Percentiles rank a stretch among this genome's conserved stretches.
Evolutionary conservation across 2,329 filamentous ascomycete genomes (phyloP).

Genomic region (Fusarium sp.): DNA sequence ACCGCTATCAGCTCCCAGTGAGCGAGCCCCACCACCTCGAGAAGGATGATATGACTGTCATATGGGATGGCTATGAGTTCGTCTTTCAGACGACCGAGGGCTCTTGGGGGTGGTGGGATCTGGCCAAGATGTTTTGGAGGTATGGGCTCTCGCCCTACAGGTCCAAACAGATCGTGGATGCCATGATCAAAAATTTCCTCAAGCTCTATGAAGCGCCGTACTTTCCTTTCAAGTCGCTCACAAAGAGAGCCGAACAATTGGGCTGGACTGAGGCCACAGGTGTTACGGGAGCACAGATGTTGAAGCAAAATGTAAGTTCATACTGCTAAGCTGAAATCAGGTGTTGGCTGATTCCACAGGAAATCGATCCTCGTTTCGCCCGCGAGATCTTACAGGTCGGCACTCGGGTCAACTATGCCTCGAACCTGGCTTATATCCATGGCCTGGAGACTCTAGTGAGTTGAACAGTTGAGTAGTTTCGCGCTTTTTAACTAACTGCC

Average conservation of each 20-base stretch:
- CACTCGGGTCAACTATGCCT: constrained; percentile 94
- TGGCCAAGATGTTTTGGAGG: constrained; percentile 82
- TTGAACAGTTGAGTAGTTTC: neutral
- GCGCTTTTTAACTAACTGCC: constrained; percentile 7
- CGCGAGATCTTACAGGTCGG: constrained; percentile 89
- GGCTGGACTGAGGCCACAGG: constrained; percentile 75
- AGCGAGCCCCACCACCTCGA: constrained; percentile 59
- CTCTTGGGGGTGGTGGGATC: constrained; percentile 80
- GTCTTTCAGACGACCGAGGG: constrained; percentile 74
- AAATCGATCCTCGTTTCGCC: constrained; percentile 74
- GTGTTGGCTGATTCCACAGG: constrained; percentile 46
- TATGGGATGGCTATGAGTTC: constrained; percentile 86
- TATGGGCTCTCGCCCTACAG: constrained; percentile 85
- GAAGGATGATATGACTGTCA: constrained; percentile 71
- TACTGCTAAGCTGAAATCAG: too few relatives aligned
- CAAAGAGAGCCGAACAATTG: constrained; percentile 74
- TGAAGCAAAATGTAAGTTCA: constrained; percentile 69
- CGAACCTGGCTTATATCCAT: constrained; percentile 87
- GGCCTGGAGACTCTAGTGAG: constrained; percentile 85
- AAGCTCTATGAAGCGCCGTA: constrained; percentile 82
- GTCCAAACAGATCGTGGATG: constrained; percentile 78
- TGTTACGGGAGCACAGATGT: constrained; percentile 78
- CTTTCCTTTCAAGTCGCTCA: constrained; percentile 87
- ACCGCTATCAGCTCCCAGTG: constrained; percentile 76
- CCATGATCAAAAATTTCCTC: constrained; percentile 78